A percentile compares a stretch with the other conserved stretches of the same genome.
Conservation (phyloP, 83 land plant genomes). For the Diphasiastrum complanatum region DNA sequence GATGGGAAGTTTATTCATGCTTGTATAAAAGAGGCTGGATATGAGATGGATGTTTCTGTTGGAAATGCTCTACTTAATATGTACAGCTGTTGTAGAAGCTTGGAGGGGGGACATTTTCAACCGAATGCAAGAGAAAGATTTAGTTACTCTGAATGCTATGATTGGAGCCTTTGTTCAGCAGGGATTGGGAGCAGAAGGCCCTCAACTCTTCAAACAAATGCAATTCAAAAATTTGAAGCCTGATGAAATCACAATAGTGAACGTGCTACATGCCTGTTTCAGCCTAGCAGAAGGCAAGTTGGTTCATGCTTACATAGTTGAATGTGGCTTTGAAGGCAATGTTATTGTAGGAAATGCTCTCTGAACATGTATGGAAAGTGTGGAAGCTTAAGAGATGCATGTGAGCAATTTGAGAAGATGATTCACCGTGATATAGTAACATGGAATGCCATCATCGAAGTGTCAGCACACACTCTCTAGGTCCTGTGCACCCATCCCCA, state of each 20-base stretch:
- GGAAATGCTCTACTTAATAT: background rate
- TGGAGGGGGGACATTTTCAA: slow-evolving; percentile 1
- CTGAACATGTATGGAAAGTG: too few relatives aligned
- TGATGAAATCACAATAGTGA: background rate
- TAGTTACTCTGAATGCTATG: background rate
- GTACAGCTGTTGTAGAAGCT: background rate
- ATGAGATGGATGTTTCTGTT: background rate
- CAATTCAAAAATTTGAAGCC: background rate
- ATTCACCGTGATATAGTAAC: too few relatives aligned
- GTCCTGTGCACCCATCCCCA: too few relatives aligned
- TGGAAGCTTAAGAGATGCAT: background rate
- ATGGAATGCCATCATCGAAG: slow-evolving; percentile 10
- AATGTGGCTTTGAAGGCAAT: background rate
- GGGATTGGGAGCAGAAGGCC: background rate
- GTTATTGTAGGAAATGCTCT: background rate
- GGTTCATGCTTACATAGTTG: background rate
- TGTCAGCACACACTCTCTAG: too few relatives aligned
- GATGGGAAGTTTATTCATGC: background rate
- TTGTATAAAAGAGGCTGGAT: background rate
- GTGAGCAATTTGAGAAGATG: background rate
- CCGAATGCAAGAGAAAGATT: background rate
- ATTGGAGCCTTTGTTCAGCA: background rate
- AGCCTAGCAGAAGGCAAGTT: background rate
- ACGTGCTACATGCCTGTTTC: background rate
- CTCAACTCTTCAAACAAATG: background rate